Conservation (phyloP, 805 yeast species). For the Brettanomyces nanus region DNA sequence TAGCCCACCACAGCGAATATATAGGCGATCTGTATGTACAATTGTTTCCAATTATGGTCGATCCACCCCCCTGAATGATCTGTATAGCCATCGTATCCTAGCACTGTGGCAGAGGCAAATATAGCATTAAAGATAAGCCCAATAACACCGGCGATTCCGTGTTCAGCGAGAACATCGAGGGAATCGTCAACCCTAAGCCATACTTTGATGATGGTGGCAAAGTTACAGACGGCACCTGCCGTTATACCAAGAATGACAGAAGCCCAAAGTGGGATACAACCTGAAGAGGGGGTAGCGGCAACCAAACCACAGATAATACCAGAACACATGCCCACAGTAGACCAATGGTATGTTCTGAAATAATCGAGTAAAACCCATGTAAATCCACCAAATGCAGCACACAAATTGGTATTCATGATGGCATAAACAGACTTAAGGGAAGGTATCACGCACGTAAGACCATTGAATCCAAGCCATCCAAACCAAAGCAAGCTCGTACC, state of each 20-base stretch:
- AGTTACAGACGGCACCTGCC: constrained; percentile 81
- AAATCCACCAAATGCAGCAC: constrained; percentile 86
- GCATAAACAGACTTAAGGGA: constrained; percentile 80
- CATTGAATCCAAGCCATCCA: constrained; percentile 96
- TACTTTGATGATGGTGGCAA: constrained; percentile 80
- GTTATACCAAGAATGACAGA: constrained; percentile 77
- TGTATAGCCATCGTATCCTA: constrained; percentile 84
- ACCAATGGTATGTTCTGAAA: constrained; percentile 83
- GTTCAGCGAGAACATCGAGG: constrained; percentile 95
- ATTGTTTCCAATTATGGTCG: constrained; percentile 81
- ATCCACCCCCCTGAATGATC: constrained; percentile 90
- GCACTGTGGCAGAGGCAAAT: constrained; percentile 79
- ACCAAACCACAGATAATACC: constrained; percentile 94
- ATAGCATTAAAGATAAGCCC: constrained; percentile 86
- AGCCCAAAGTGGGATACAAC: constrained; percentile 86
- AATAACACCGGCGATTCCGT: constrained; percentile 91
- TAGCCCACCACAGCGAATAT: constrained; percentile 69
- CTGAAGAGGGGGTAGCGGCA: constrained; percentile 95
- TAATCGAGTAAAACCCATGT: constrained; percentile 89
- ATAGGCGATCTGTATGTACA: constrained; percentile 85
- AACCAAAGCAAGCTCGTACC: constrained; percentile 86
- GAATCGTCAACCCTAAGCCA: constrained; percentile 82
- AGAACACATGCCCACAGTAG: constrained; percentile 90
- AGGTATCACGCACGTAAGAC: constrained; percentile 80
- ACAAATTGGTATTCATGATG: constrained; percentile 81